These are phyloP conservation scores for Termitomyces sp. DNA, from an alignment of 768 basidiomycete species.

Conservation along the genomic window DNA sequence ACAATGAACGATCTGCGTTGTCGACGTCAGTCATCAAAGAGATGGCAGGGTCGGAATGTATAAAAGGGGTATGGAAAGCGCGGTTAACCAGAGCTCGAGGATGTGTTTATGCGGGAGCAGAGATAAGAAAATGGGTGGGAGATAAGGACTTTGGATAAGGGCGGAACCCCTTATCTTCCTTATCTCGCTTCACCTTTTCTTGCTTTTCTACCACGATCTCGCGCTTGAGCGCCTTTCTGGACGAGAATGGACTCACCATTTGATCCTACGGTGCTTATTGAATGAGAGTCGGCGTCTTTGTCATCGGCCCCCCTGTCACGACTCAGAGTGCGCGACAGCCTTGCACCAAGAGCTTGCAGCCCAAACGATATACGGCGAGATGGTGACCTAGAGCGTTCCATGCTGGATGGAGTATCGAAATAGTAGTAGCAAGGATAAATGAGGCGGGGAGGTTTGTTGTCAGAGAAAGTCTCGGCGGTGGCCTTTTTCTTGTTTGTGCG, in stretches of 20 bases:
- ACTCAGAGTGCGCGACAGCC: slow-evolving; percentile 11
- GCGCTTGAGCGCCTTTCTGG: background rate
- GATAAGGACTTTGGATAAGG: slow-evolving; percentile 2
- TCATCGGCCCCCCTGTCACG: slow-evolving; percentile 3
- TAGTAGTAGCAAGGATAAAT: background rate
- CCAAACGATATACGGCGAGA: slow-evolving; percentile 8
- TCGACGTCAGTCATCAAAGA: slow-evolving; percentile 1
- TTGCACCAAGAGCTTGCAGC: slow-evolving; percentile 8
- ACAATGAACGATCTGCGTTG: slow-evolving; percentile 40
- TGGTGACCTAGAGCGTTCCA: slow-evolving; percentile 7
- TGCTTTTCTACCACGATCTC: background rate
- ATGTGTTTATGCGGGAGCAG: background rate
- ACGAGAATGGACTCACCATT: slow-evolving; percentile 3
- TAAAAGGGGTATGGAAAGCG: background rate
- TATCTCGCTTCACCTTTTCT: slow-evolving; percentile 2
- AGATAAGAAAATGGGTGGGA: background rate
- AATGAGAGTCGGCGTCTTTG: slow-evolving; percentile 5
- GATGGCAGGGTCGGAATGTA: background rate
- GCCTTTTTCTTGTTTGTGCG: background rate
- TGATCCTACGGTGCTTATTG: slow-evolving; percentile 3
- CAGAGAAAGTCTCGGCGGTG: background rate
- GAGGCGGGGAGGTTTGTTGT: background rate
- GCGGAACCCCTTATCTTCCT: background rate
- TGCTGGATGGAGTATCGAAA: background rate
- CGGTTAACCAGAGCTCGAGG: background rate